Conservation (phyloP, 1,284 basidiomycete genomes). For the Ceratobasidium sp. region DNA sequence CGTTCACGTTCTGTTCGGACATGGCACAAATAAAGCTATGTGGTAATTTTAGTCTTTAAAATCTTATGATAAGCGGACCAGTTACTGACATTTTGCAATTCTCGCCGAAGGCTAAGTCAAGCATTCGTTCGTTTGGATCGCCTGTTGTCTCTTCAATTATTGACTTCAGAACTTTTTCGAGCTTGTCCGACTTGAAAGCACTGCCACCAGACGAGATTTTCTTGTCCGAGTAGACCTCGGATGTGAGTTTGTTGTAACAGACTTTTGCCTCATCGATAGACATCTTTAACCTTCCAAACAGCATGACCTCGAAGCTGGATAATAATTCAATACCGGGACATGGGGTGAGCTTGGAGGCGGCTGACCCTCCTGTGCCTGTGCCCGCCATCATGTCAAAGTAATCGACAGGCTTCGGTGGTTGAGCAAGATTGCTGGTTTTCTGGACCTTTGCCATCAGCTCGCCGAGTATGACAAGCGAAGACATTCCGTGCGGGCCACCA, state of each 20-base stretch:
- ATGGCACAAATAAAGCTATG: slow-evolving; percentile 12
- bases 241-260: neutral
- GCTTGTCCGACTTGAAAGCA: neutral
- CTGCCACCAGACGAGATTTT: neutral
- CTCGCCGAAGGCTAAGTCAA: neutral
- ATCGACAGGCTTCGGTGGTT: neutral
- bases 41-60: neutral
- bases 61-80: neutral
- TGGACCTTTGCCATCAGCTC: neutral
- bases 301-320: neutral
- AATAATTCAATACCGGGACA: neutral
- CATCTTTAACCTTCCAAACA: neutral
- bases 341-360: neutral
- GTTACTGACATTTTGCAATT: neutral
- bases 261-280: neutral
- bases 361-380: slow-evolving; percentile 8
- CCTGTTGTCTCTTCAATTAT: neutral
- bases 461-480: neutral
- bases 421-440: neutral
- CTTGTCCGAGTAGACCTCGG: neutral
- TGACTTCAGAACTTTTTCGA: neutral
- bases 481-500: neutral
- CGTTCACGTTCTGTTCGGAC: slow-evolving; percentile 16
- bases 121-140: neutral
- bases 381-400: slow-evolving; percentile 23